These are phyloP conservation scores for Amanita muscaria DNA, from an alignment of 768 basidiomycete species.

Conservation along the genomic window DNA sequence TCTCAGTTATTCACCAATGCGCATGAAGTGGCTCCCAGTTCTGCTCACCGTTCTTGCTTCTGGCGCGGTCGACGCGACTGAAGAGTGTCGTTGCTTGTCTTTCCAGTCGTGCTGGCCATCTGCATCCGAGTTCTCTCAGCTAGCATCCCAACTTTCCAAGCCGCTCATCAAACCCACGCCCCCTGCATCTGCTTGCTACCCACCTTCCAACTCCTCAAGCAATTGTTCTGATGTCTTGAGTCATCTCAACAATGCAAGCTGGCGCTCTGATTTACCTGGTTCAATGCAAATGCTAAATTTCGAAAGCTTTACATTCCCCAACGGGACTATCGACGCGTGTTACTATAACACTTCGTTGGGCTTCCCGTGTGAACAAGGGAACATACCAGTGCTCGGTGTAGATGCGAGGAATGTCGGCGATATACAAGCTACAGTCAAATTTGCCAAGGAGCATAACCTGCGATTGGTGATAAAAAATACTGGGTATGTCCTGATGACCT, in stretches of 20 bases:
- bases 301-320: not conserved
- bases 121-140: not conserved
- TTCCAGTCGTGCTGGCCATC: no score
- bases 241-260: not conserved
- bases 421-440: conserved; percentile 30
- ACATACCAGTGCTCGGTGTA: conserved; percentile 32
- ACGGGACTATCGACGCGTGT: conserved; percentile 28
- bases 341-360: conserved; percentile 36
- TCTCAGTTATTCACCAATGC: no score
- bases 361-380: conserved; percentile 34
- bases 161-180: not conserved
- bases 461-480: conserved; percentile 20
- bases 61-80: no score
- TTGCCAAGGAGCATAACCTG: conserved; percentile 28
- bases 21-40: no score
- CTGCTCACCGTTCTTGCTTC: no score
- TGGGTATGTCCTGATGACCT: no score
- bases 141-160: not conserved
- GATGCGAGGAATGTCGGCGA: conserved; percentile 30
- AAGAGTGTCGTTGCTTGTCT: no score
- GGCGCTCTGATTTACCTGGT: not conserved
- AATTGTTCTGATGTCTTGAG: not conserved
- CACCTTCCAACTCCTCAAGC: not conserved
- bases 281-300: not conserved
- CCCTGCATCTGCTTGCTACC: not conserved